A percentile compares a stretch with the other conserved stretches of the same genome.
These are phyloP conservation scores for Trametes sp. DNA, from an alignment of 1,284 basidiomycete species.

Conservation along the genomic window DNA sequence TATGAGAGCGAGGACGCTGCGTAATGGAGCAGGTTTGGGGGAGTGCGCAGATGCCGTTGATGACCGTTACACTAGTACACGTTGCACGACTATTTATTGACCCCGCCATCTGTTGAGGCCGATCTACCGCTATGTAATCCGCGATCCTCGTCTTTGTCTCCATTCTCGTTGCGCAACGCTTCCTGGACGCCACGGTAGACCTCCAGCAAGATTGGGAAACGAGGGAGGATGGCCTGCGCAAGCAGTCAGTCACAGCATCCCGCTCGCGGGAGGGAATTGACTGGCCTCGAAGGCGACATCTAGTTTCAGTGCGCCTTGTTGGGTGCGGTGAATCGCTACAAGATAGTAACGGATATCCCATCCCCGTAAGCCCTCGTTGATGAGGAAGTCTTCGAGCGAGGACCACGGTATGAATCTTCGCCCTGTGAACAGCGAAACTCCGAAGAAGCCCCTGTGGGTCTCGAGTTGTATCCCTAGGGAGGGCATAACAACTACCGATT, in stretches of 20 bases:
- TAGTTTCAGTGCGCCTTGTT: slow-evolving; percentile 42
- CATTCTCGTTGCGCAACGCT: slow-evolving; percentile 21
- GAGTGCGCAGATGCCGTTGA: neutral
- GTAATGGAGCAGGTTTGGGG: neutral
- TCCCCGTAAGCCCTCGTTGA: slow-evolving; percentile 74
- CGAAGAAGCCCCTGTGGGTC: slow-evolving; percentile 63
- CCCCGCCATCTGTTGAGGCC: slow-evolving; percentile 12
- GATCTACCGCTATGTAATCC: slow-evolving; percentile 19
- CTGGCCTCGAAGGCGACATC: slow-evolving; percentile 63
- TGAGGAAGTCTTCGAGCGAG: slow-evolving; percentile 64
- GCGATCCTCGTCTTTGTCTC: slow-evolving; percentile 2
- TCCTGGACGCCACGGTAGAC: slow-evolving; percentile 67
- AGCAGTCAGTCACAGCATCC: neutral
- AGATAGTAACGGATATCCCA: slow-evolving; percentile 79
- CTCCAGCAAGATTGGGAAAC: slow-evolving; percentile 63
- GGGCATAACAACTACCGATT: slow-evolving; percentile 72
- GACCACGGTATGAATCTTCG: slow-evolving; percentile 67
- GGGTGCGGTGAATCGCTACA: slow-evolving; percentile 52
- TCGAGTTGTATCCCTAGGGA: slow-evolving; percentile 76
- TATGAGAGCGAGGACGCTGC: slow-evolving; percentile 71
- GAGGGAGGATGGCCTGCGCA: slow-evolving; percentile 66
- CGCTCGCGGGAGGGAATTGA: neutral
- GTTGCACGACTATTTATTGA: slow-evolving; percentile 9
- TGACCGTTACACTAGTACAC: neutral
- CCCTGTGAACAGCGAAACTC: slow-evolving; percentile 51